phyloP scores from a whole-genome alignment of 2,329 filamentous ascomycete species.

The Nothophaeocryptopus gaeumannii region DNA sequence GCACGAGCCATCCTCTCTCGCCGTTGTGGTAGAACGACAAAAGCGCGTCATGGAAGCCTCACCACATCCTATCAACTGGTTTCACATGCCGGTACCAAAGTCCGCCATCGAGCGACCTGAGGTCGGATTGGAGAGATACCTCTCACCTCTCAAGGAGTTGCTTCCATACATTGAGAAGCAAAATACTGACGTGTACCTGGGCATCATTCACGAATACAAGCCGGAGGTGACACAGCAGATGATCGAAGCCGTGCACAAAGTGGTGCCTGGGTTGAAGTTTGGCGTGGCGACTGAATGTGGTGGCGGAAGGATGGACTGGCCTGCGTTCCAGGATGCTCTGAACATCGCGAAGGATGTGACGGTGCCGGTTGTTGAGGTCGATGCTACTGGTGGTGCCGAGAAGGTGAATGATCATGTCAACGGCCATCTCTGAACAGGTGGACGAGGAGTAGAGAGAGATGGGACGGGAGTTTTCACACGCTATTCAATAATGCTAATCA shows the following conservation, averaged over 20 bases:
- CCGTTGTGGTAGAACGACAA: conserved; percentile 36
- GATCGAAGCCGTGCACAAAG: conserved; percentile 37
- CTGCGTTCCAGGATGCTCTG: conserved; percentile 31
- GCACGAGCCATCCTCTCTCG: conserved; percentile 41
- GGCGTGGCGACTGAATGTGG: conserved; percentile 46
- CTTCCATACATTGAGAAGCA: conserved; percentile 31
- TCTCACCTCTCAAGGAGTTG: conserved; percentile 37
- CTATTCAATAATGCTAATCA: no score
- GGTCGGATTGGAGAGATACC: conserved; percentile 35
- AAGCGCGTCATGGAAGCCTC: conserved; percentile 33
- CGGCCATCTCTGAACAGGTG: no score
- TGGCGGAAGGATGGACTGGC: conserved; percentile 35
- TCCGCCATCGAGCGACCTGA: conserved; percentile 27
- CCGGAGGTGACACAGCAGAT: conserved; percentile 39
- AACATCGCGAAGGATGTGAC: conserved; percentile 23
- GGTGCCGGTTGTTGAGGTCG: no score
- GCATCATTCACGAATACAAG: conserved; percentile 42
- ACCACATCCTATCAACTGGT: conserved; percentile 37
- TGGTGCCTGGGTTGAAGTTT: conserved; percentile 32
- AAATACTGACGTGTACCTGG: conserved; percentile 40
- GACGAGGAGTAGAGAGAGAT: no score
- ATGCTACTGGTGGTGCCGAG: no score
- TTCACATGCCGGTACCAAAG: conserved; percentile 48
- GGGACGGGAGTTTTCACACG: no score
- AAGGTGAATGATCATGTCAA: no score